phyloP scores from a whole-genome alignment of 331 rosid species.

The Stylosanthes scabra region DNA sequence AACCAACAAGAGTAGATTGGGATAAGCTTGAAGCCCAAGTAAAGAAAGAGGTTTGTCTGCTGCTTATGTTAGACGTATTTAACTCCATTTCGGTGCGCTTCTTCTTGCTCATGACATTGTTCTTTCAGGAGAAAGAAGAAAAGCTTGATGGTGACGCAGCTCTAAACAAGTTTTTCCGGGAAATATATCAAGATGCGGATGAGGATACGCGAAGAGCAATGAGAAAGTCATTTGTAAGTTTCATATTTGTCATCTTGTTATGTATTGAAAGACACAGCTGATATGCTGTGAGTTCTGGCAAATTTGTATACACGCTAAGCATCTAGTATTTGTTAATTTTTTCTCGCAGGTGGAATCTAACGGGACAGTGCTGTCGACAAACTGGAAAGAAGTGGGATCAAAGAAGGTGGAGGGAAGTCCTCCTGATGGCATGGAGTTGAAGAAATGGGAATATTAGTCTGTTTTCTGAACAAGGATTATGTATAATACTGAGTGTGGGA shows the following conservation, averaged over 20 bases:
- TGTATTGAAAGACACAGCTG: background rate
- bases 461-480: constrained; percentile 16
- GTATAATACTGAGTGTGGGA: constrained; percentile 9
- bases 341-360: constrained; percentile 77
- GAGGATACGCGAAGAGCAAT: constrained; percentile 88
- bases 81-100: background rate
- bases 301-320: background rate
- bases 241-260: constrained; percentile 1
- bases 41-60: constrained; percentile 74
- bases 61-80: background rate
- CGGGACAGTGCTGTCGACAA: constrained; percentile 93
- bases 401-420: constrained; percentile 97
- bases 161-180: constrained; percentile 82
- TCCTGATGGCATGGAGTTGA: constrained; percentile 95
- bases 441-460: constrained; percentile 70
- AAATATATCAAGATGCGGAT: constrained; percentile 80
- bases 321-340: background rate
- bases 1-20: constrained; percentile 64
- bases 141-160: constrained; percentile 95
- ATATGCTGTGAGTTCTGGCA: constrained; percentile 21
- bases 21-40: constrained; percentile 85
- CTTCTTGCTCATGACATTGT: constrained; percentile 13
- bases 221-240: constrained; percentile 84
- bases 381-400: constrained; percentile 95
- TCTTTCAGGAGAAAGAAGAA: constrained; percentile 84